phyloP scores from a whole-genome alignment of 495 filamentous ascomycete species.

The Lentithecium fluviatile region DNA sequence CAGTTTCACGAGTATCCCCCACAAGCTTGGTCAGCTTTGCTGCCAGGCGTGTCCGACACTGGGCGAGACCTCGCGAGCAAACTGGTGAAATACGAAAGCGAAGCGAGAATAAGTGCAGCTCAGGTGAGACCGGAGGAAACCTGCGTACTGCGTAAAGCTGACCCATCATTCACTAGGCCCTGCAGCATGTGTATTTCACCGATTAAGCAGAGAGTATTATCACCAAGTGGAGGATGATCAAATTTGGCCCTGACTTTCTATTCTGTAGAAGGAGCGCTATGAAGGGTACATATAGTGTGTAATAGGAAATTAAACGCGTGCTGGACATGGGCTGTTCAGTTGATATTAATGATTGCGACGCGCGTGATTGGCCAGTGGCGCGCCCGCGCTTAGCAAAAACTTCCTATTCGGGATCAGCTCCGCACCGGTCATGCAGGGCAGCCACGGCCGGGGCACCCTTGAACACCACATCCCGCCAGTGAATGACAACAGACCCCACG shows the following conservation, averaged over 20 bases:
- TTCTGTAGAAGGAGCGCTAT: no score
- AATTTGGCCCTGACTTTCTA: neutral
- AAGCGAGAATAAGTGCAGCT: conserved; percentile 39
- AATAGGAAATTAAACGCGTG: neutral
- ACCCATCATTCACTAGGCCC: conserved; percentile 11
- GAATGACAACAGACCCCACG: conserved; percentile 18
- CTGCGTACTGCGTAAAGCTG: neutral
- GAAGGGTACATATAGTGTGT: no score
- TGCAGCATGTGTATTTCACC: conserved; percentile 34
- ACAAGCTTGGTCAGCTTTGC: conserved; percentile 54
- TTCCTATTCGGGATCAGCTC: neutral
- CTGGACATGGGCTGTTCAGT: neutral
- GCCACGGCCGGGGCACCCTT: conserved; percentile 4
- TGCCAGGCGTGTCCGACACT: conserved; percentile 50
- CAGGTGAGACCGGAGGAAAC: conserved; percentile 17
- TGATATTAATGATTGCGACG: no score
- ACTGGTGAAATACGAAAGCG: conserved; percentile 59
- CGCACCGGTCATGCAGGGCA: neutral
- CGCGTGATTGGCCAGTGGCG: no score
- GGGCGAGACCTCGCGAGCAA: conserved; percentile 56
- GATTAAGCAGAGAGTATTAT: neutral
- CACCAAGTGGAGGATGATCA: neutral
- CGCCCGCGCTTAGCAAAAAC: neutral
- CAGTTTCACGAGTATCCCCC: conserved; percentile 55
- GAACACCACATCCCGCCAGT: neutral